These are phyloP conservation scores for Hanseniaspora valbyensis DNA, from an alignment of 805 yeast genomes.

Conservation along the genomic window DNA sequence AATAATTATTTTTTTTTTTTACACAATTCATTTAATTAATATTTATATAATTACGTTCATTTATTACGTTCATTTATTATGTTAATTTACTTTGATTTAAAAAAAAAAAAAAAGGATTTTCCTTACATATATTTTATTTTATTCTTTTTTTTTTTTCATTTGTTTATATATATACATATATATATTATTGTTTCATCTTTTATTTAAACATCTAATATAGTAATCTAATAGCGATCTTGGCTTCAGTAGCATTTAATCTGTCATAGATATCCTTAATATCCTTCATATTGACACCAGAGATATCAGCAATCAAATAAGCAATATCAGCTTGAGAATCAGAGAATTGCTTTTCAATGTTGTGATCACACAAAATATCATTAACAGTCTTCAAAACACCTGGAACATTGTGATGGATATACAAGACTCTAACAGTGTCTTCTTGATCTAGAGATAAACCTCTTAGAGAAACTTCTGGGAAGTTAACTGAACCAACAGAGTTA, in stretches of 20 bases:
- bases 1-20: too few species aligned
- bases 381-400: constrained; percentile 98
- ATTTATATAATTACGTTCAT: too few species aligned
- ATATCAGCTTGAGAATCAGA: constrained; percentile 94
- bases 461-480: constrained; percentile 95
- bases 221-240: constrained; percentile 81
- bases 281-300: constrained; percentile 66
- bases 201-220: constrained; percentile 44
- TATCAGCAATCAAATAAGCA: constrained; percentile 97
- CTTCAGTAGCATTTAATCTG: constrained; percentile 78
- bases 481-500: constrained; percentile 85
- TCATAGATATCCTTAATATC: constrained; percentile 79
- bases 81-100: too few species aligned
- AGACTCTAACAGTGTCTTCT: constrained; percentile 78
- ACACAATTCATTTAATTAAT: too few species aligned
- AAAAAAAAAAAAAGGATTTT: background rate
- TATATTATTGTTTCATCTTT: background rate
- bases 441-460: constrained; percentile 82
- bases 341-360: constrained; percentile 95
- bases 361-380: constrained; percentile 84
- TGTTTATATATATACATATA: background rate
- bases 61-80: too few species aligned
- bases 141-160: too few species aligned
- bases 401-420: constrained; percentile 93
- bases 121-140: background rate